phyloP scores from a whole-genome alignment of 345 rosid genomes.

The Mallotus nudiflorus region DNA sequence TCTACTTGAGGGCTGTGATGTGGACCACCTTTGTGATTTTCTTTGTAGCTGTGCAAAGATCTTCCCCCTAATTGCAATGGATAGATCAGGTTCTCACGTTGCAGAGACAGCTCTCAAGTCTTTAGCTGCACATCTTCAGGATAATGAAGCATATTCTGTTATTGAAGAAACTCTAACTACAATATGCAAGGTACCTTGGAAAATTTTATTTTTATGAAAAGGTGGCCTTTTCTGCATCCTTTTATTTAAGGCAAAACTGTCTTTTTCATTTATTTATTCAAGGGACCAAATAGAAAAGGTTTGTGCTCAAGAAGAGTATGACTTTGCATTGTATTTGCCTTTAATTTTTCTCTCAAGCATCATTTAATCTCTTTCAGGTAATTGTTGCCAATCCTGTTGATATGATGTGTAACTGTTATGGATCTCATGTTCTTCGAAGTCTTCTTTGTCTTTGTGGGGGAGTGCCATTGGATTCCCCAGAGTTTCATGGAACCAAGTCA shows the following conservation, averaged over 20 bases:
- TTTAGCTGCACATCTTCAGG: conserved; percentile 66
- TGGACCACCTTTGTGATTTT: conserved; percentile 82
- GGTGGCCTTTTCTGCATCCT: conserved; percentile 12
- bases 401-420: conserved; percentile 76
- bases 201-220: not conserved
- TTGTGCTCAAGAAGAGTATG: conserved; percentile 2
- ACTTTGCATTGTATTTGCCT: not conserved
- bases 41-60: conserved; percentile 53
- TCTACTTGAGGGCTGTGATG: conserved; percentile 82
- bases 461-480: conserved; percentile 66
- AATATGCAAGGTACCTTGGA: conserved; percentile 72
- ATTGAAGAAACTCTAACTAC: conserved; percentile 63
- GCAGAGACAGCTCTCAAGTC: conserved; percentile 93
- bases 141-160: conserved; percentile 54
- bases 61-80: conserved; percentile 88
- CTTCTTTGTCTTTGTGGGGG: conserved; percentile 92
- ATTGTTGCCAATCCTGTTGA: conserved; percentile 59
- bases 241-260: too few relatives aligned
- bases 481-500: conserved; percentile 64
- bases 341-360: not conserved
- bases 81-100: conserved; percentile 93
- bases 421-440: conserved; percentile 93
- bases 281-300: not conserved
- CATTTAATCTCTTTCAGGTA: conserved; percentile 46
- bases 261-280: too few relatives aligned